These are phyloP conservation scores for Bolboschoenoplectus hybrid DNA, from an alignment of 202 grass and related monocot genomes.

Conservation along the genomic window DNA sequence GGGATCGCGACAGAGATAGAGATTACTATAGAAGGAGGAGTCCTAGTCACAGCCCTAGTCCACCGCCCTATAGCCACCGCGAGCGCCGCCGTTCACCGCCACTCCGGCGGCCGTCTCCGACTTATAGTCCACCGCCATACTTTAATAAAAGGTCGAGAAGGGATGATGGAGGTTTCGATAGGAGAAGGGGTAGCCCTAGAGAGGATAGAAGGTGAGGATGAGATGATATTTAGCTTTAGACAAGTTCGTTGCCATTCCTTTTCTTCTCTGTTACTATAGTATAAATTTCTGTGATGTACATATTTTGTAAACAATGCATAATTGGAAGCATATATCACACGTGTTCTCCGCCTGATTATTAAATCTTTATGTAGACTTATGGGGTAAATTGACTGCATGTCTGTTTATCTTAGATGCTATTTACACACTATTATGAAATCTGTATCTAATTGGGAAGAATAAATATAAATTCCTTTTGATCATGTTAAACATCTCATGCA, in stretches of 20 bases:
- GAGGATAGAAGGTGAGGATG: conserved; percentile 53
- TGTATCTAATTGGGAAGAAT: not conserved
- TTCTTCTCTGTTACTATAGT: not conserved
- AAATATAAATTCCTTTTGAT: not conserved
- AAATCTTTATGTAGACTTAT: not conserved
- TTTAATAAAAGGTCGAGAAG: conserved; percentile 75
- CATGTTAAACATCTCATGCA: not conserved
- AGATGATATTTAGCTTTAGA: conserved; percentile 4
- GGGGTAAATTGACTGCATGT: not conserved
- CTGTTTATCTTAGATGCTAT: not conserved
- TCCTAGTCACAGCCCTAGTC: conserved; percentile 58
- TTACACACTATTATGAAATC: not conserved
- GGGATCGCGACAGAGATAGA: conserved; percentile 38
- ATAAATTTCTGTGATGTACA: conserved; percentile 16
- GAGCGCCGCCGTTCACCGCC: conserved; percentile 71
- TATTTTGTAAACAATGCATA: not conserved
- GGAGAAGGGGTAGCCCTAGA: conserved; percentile 75
- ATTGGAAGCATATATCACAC: not conserved
- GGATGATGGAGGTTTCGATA: conserved; percentile 83
- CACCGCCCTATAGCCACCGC: conserved; percentile 64
- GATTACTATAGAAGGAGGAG: conserved; percentile 44
- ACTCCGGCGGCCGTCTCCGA: conserved; percentile 58
- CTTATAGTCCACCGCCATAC: conserved; percentile 46
- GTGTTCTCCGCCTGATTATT: not conserved
- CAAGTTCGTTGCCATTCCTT: not conserved